These are phyloP conservation scores for Hirsutella thompsonii DNA, from an alignment of 2,329 filamentous ascomycete genomes.

Conservation along the genomic window DNA sequence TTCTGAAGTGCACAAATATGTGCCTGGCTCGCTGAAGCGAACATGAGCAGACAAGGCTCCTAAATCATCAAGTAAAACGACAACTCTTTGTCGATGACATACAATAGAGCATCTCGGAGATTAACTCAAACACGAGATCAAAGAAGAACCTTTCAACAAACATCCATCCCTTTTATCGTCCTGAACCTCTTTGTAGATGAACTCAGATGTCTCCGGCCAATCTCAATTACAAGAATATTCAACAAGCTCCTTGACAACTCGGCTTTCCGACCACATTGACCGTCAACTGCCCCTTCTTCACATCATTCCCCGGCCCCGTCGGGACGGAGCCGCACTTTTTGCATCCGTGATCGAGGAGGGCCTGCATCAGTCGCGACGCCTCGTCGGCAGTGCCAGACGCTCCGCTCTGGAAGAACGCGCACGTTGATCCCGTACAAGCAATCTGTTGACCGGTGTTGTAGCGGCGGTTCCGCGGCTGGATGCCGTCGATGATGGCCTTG, in stretches of 20 bases:
- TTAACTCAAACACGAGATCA: too few species aligned
- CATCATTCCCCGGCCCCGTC: constrained; percentile 8
- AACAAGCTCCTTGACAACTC: constrained; percentile 5
- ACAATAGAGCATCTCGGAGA: too few species aligned
- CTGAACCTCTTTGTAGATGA: too few species aligned
- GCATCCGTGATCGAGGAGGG: constrained; percentile 7
- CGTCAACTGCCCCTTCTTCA: constrained; percentile 7
- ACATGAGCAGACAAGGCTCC: too few species aligned
- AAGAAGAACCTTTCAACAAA: too few species aligned
- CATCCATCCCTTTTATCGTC: too few species aligned
- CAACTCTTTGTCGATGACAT: too few species aligned
- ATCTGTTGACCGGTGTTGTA: constrained; percentile 8
- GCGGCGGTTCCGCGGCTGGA: constrained; percentile 3
- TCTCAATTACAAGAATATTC: too few species aligned
- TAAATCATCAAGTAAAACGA: too few species aligned
- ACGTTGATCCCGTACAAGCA: constrained; percentile 7
- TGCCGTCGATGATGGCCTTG: constrained; percentile 7
- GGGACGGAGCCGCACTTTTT: constrained; percentile 8
- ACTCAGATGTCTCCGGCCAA: too few species aligned
- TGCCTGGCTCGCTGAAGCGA: too few species aligned
- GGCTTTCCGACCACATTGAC: constrained; percentile 8
- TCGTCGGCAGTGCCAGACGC: constrained; percentile 6
- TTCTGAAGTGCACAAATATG: too few species aligned
- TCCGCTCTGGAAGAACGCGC: constrained; percentile 9
- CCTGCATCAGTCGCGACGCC: constrained; percentile 5